Conservation (phyloP, 208 protist genomes). For the Novymonas esmeraldas region DNA sequence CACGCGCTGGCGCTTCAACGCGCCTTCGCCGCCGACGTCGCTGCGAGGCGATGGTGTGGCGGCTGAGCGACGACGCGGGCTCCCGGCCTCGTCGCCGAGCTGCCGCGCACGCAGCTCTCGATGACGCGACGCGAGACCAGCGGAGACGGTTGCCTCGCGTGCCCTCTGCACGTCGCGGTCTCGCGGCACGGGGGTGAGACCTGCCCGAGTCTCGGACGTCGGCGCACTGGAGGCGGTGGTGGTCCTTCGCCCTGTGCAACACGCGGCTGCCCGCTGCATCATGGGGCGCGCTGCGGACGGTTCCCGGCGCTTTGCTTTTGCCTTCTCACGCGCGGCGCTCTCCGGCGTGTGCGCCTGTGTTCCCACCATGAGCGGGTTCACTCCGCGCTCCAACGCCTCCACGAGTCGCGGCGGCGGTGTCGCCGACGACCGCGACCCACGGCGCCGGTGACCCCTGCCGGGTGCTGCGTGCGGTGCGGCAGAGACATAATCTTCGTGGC, state of each 20-base stretch:
- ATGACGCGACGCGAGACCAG: slow-evolving; percentile 10
- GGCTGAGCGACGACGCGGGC: slow-evolving; percentile 4
- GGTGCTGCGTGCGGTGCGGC: neutral
- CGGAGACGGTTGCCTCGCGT: slow-evolving; percentile 11
- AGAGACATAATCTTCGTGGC: slow-evolving; percentile 4
- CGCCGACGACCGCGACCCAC: neutral
- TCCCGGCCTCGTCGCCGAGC: neutral
- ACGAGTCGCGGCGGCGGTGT: slow-evolving; percentile 21
- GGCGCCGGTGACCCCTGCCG: neutral
- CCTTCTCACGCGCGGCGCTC: slow-evolving; percentile 15
- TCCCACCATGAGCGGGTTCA: slow-evolving; percentile 25
- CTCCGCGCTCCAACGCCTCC: slow-evolving; percentile 24
- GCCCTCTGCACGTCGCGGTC: neutral
- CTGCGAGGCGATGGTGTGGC: neutral
- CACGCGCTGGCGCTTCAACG: neutral
- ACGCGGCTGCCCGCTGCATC: too few species aligned
- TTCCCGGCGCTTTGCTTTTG: slow-evolving; percentile 11
- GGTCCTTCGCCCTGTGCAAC: too few species aligned
- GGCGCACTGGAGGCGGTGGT: neutral
- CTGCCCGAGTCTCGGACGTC: neutral
- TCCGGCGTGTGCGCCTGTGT: slow-evolving; percentile 12
- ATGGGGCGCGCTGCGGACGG: too few species aligned
- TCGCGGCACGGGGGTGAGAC: neutral
- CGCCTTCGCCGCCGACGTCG: neutral
- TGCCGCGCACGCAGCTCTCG: slow-evolving; percentile 16